Base-by-base conservation (phyloP, 2,329 filamentous ascomycete genomes). In the Didymella lethalis region DNA sequence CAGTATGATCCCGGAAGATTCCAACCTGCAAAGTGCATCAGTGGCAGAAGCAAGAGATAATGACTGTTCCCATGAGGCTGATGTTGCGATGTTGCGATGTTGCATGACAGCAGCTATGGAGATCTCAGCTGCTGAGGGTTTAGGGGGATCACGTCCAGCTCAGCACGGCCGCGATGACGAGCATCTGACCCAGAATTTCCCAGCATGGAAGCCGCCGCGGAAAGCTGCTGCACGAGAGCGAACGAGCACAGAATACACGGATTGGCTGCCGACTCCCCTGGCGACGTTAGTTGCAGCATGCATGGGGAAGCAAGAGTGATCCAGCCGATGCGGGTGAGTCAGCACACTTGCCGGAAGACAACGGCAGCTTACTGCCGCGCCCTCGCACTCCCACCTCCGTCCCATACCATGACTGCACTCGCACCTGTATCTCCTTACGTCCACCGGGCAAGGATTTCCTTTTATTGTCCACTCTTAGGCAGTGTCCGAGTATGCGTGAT, bases 181-280 rank as follows among this genome's bases (percentile, higher is more conserved):
- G 40, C 56, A 20, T 20, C 38, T 46, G 46, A 38, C 36, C n/a
- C 16, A 47, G 28, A 45, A 23, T 16, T 18, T 20, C n/a, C 8
- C 44, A 18, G 44, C 45, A 8, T 29, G 32, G 50, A 46, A 49
- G 40, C 23, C 40, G 40, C 56, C 50, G 31, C 43, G 34, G 16
- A 43, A 41, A 34, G 31, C 7, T 20, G 45, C 49, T 46, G 49
- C 55, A 58, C 18, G 26, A 38, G 28, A 46, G 56, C 41, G 56
- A 59, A 59, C 56, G 56, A 59, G 56, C 56, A 54, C 46, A 51
- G 31, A 47, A 44, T 43, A 40, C 32, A 41, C 56, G 56, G 56
- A 40, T 46, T 54, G 46, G 50, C 7, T 59, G 34, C 56, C 56
- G 56, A 41, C 38, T 59, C 56, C 56, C 50, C 50, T 59, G 56